Evolutionary conservation across 768 basidiomycete genomes (phyloP).

Genomic region (Pulveroboletus sp.): DNA sequence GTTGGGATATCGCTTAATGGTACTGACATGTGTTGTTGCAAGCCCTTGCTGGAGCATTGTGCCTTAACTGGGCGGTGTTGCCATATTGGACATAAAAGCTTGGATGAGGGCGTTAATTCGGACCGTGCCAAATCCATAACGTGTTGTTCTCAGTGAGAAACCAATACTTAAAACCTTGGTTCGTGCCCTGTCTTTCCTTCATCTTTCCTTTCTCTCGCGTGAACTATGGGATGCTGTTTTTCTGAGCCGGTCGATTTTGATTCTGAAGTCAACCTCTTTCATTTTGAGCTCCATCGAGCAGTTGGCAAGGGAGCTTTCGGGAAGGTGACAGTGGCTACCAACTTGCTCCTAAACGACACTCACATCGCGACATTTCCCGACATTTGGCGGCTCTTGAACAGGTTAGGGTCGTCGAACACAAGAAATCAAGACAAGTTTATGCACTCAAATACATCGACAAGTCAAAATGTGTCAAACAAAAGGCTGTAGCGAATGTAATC

Average conservation of each 20-base stretch:
- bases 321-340: slow-evolving; percentile 58
- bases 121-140: slow-evolving; percentile 25
- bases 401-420: slow-evolving; percentile 98
- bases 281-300: slow-evolving; percentile 93
- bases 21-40: slow-evolving; percentile 1
- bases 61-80: not conserved
- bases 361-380: not conserved
- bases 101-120: slow-evolving; percentile 2
- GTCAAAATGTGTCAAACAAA: slow-evolving; percentile 83
- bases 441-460: slow-evolving; percentile 99
- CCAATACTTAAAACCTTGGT: slow-evolving; percentile 22
- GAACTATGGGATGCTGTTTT: slow-evolving; percentile 55
- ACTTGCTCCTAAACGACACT: slow-evolving; percentile 2
- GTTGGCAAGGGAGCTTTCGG: slow-evolving; percentile 98
- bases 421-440: slow-evolving; percentile 85
- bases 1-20: slow-evolving; percentile 51
- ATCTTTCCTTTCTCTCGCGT: slow-evolving; percentile 34
- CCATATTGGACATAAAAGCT: slow-evolving; percentile 25
- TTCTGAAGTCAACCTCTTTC: slow-evolving; percentile 82
- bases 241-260: slow-evolving; percentile 84
- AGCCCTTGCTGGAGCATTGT: too few relatives aligned
- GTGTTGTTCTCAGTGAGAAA: slow-evolving; percentile 36
- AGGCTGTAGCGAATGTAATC: slow-evolving; percentile 87
- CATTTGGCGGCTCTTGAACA: slow-evolving; percentile 26
- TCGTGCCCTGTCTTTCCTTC: slow-evolving; percentile 22